These are phyloP conservation scores for Solanum habrochaites DNA, from an alignment of 257 asterid species.

Conservation along the genomic window DNA sequence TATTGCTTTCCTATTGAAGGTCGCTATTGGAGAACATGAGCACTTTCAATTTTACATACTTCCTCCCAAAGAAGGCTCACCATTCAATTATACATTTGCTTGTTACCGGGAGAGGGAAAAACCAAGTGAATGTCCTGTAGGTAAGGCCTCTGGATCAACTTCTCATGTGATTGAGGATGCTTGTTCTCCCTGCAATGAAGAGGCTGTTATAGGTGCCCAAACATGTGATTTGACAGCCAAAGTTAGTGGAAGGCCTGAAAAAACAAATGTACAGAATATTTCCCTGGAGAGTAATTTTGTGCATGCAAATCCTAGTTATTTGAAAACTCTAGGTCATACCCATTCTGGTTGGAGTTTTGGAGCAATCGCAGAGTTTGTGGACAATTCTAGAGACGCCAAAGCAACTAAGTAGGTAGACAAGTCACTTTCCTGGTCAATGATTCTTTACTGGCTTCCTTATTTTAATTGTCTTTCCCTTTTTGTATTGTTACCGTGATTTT, in stretches of 20 bases:
- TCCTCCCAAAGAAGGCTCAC: conserved; percentile 28
- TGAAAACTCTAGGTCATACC: conserved; percentile 66
- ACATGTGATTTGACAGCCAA: conserved; percentile 15
- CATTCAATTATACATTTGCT: conserved; percentile 14
- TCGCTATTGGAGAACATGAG: conserved; percentile 39
- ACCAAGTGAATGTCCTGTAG: conserved; percentile 3
- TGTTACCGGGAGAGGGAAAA: conserved; percentile 17
- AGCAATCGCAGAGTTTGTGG: conserved; percentile 81
- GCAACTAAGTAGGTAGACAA: conserved; percentile 46
- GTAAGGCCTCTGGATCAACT: conserved; percentile 32
- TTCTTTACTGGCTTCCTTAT: neutral
- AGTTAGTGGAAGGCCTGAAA: conserved; percentile 10
- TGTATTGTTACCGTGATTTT: neutral
- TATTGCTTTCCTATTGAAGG: conserved; percentile 18
- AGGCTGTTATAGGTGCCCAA: conserved; percentile 20
- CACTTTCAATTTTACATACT: conserved; percentile 30
- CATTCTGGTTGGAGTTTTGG: conserved; percentile 89
- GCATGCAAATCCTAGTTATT: conserved; percentile 55
- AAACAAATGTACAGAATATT: conserved; percentile 5
- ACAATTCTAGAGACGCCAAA: conserved; percentile 76
- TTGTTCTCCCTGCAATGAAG: conserved; percentile 6
- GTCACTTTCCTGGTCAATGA: neutral
- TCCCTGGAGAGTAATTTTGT: conserved; percentile 34
- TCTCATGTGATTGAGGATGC: conserved; percentile 21
- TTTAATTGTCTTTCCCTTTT: neutral